A percentile compares a stretch with the other conserved stretches of the same genome.
Conservation (phyloP, 768 basidiomycete genomes). For the Lyophyllum atratum region DNA sequence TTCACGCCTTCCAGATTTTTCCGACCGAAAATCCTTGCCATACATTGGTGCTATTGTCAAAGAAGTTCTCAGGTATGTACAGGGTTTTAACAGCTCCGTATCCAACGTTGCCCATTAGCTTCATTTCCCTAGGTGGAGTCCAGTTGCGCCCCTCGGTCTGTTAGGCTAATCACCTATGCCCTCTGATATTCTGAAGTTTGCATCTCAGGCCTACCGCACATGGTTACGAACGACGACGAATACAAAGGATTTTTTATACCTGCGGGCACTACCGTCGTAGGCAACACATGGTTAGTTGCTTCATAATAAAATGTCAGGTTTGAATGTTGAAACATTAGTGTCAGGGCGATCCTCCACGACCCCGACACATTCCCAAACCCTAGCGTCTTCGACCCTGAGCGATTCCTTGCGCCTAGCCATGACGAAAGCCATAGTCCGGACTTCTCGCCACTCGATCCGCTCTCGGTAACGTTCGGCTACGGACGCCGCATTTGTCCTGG, state of each 20-base stretch:
- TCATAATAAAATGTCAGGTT: background rate
- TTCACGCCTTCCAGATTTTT: slow-evolving; percentile 29
- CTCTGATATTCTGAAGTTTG: background rate
- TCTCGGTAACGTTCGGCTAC: slow-evolving; percentile 43
- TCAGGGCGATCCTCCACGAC: slow-evolving; percentile 54
- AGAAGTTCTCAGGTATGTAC: slow-evolving; percentile 35
- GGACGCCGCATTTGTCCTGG: slow-evolving; percentile 52
- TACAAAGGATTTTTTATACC: slow-evolving; percentile 47
- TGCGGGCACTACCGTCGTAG: slow-evolving; percentile 43
- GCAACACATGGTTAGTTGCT: slow-evolving; percentile 40
- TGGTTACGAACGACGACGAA: slow-evolving; percentile 40
- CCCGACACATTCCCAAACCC: slow-evolving; percentile 47
- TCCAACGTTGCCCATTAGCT: too few relatives aligned
- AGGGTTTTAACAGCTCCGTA: background rate
- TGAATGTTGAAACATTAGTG: background rate
- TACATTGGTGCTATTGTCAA: slow-evolving; percentile 43
- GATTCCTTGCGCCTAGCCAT: slow-evolving; percentile 35
- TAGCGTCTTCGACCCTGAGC: slow-evolving; percentile 47
- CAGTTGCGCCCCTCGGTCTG: slow-evolving; percentile 31
- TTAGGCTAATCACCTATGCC: background rate
- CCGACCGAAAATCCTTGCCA: slow-evolving; percentile 32
- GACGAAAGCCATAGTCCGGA: slow-evolving; percentile 24
- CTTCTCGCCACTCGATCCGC: slow-evolving; percentile 32
- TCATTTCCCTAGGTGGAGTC: slow-evolving; percentile 28
- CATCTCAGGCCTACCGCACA: slow-evolving; percentile 35